Percentiles rank a stretch among this genome's conserved stretches.
These are phyloP conservation scores for Cryphonectria naterciae DNA, from an alignment of 2,329 filamentous ascomycete species.

Conservation along the genomic window DNA sequence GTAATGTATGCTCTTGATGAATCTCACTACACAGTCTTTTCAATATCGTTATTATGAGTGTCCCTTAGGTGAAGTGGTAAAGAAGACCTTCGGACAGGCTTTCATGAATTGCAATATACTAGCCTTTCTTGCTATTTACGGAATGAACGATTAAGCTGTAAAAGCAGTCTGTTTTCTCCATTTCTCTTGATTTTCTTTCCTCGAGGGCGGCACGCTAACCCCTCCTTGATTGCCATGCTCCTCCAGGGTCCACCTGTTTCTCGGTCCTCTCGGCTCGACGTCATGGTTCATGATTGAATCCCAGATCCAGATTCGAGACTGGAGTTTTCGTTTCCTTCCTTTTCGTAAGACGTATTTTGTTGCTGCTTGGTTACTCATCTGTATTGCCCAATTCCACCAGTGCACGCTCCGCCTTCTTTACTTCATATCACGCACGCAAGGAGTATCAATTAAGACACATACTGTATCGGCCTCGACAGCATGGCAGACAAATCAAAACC, in stretches of 20 bases:
- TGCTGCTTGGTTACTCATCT: neutral
- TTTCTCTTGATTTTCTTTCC: neutral
- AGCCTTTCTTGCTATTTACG: too few relatives aligned
- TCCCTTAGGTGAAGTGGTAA: too few relatives aligned
- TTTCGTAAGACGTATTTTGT: neutral
- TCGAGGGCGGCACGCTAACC: neutral
- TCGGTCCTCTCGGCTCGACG: neutral
- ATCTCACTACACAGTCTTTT: too few relatives aligned
- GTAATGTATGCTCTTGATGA: too few relatives aligned
- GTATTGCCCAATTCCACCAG: neutral
- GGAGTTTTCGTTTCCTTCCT: too few relatives aligned
- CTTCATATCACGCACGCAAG: neutral
- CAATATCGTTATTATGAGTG: too few relatives aligned
- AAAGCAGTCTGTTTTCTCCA: neutral
- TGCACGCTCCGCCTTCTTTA: neutral
- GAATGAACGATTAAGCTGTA: too few relatives aligned
- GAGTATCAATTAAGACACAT: neutral
- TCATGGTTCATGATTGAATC: constrained; percentile 1
- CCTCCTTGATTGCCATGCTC: neutral
- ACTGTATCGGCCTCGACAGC: neutral
- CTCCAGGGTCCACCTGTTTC: neutral
- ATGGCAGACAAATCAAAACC: constrained; percentile 19
- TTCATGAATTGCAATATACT: too few relatives aligned
- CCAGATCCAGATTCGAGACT: neutral
- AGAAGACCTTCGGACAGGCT: too few relatives aligned